A percentile compares a stretch with the other conserved stretches of the same genome.
These are phyloP conservation scores for Grosmannia huntii DNA, from an alignment of 2,329 filamentous ascomycete genomes.

Conservation along the genomic window DNA sequence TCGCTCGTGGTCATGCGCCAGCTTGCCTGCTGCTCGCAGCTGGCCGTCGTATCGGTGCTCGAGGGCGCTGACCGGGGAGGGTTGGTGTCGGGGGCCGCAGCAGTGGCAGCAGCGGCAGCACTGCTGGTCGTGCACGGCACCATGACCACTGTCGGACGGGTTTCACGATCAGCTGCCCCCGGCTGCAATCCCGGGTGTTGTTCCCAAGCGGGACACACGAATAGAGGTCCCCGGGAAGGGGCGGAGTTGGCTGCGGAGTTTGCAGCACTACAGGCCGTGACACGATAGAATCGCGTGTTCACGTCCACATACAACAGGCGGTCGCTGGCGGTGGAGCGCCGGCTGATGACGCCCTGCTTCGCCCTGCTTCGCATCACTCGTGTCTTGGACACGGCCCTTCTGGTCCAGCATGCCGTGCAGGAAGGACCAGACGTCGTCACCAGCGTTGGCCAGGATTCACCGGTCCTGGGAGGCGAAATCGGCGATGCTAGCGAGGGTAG, in stretches of 20 bases:
- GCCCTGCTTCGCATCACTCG: conserved; percentile 14
- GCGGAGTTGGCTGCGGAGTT: not conserved
- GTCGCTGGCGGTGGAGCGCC: conserved; percentile 17
- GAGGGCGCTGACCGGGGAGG: conserved; percentile 18
- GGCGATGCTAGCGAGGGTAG: conserved; percentile 19
- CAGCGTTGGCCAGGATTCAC: conserved; percentile 41
- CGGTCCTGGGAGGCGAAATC: conserved; percentile 33
- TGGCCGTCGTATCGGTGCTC: conserved; percentile 15
- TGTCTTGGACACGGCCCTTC: conserved; percentile 21
- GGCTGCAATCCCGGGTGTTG: conserved; percentile 29
- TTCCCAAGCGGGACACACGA: conserved; percentile 37
- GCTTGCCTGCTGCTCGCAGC: conserved; percentile 4
- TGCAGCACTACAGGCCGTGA: not conserved
- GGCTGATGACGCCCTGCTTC: conserved; percentile 22
- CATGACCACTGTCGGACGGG: conserved; percentile 25
- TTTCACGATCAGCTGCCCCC: conserved; percentile 32
- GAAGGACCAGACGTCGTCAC: conserved; percentile 34
- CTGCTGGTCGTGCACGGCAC: conserved; percentile 13
- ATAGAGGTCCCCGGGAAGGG: conserved; percentile 27
- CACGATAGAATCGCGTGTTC: conserved; percentile 37
- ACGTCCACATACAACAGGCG: conserved; percentile 34
- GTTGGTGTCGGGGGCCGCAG: too few relatives aligned
- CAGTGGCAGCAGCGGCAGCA: not conserved
- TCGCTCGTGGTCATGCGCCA: conserved; percentile 3
- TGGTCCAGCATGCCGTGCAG: conserved; percentile 35